Evolutionary conservation across 495 filamentous ascomycete genomes (phyloP).

Genomic region (Aspergillus nanangensis): DNA sequence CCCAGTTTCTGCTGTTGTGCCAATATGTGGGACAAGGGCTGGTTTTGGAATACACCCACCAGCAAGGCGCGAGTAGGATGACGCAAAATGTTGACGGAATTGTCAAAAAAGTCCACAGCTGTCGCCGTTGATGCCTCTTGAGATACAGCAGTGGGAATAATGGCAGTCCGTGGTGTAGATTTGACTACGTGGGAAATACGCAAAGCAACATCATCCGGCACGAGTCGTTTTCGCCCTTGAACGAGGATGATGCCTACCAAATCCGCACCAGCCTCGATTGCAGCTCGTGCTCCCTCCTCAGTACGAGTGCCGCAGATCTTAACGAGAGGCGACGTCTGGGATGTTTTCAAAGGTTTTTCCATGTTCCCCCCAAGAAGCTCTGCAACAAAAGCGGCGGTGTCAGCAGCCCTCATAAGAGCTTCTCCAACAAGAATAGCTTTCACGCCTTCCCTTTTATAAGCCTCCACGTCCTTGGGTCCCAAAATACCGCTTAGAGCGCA

Average conservation of each 20-base stretch:
- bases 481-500: constrained; percentile 94
- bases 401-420: constrained; percentile 83
- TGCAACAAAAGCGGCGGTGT: constrained; percentile 76
- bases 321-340: constrained; percentile 54
- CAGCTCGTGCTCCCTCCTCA: constrained; percentile 71
- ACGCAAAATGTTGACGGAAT: constrained; percentile 47
- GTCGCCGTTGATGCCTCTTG: constrained; percentile 23
- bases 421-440: constrained; percentile 93
- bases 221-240: constrained; percentile 70
- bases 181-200: constrained; percentile 78
- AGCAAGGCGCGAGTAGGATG: constrained; percentile 65
- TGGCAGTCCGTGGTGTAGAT: constrained; percentile 44
- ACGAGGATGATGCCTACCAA: constrained; percentile 91
- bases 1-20: constrained; percentile 66
- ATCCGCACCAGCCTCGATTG: constrained; percentile 86
- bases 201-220: constrained; percentile 69
- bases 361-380: constrained; percentile 64
- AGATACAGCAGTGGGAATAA: constrained; percentile 26
- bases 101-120: constrained; percentile 59
- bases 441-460: constrained; percentile 83
- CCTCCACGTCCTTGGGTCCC: constrained; percentile 82
- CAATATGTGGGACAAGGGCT: constrained; percentile 76
- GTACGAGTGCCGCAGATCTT: constrained; percentile 96
- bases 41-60: constrained; percentile 92
- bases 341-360: constrained; percentile 15